Conservation (phyloP, 192 early-diverging fungal species). For the Mortierella antarctica region DNA sequence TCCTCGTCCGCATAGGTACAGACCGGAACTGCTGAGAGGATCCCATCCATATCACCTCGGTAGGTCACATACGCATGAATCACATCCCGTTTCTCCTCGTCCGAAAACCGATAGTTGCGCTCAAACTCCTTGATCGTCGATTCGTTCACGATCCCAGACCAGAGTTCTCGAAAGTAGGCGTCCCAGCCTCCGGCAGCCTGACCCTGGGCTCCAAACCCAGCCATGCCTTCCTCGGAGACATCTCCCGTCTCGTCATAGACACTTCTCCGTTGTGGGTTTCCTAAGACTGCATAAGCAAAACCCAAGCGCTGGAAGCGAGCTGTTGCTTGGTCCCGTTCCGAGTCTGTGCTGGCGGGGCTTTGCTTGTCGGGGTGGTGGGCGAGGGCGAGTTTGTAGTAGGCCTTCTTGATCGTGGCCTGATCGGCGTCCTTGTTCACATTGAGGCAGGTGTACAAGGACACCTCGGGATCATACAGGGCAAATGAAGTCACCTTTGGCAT, state of each 20-base stretch:
- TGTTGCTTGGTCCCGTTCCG: slow-evolving; percentile 69
- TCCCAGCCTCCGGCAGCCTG: slow-evolving; percentile 76
- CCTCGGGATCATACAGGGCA: slow-evolving; percentile 46
- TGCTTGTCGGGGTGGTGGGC: slow-evolving; percentile 88
- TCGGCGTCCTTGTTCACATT: slow-evolving; percentile 75
- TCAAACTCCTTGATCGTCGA: slow-evolving; percentile 81
- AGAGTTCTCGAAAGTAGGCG: slow-evolving; percentile 84
- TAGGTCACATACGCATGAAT: slow-evolving; percentile 69
- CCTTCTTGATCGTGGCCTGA: slow-evolving; percentile 84
- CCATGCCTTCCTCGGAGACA: slow-evolving; percentile 53
- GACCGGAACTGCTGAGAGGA: slow-evolving; percentile 71
- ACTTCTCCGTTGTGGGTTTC: slow-evolving; percentile 69
- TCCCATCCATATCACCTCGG: slow-evolving; percentile 78
- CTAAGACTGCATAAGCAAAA: slow-evolving; percentile 80
- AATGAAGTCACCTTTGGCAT: slow-evolving; percentile 52
- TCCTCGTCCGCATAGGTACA: slow-evolving; percentile 71
- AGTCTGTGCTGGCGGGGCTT: slow-evolving; percentile 70
- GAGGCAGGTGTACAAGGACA: slow-evolving; percentile 81
- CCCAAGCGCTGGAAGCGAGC: slow-evolving; percentile 79
- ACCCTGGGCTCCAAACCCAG: slow-evolving; percentile 56
- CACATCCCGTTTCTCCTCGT: slow-evolving; percentile 80
- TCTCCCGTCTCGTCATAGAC: slow-evolving; percentile 84
- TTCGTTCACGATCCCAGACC: slow-evolving; percentile 75
- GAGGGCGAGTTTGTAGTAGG: slow-evolving; percentile 91
- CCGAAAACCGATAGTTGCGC: slow-evolving; percentile 78